Conservation (phyloP, 2,329 filamentous ascomycete genomes). For the Cordyceps pruinosa region DNA sequence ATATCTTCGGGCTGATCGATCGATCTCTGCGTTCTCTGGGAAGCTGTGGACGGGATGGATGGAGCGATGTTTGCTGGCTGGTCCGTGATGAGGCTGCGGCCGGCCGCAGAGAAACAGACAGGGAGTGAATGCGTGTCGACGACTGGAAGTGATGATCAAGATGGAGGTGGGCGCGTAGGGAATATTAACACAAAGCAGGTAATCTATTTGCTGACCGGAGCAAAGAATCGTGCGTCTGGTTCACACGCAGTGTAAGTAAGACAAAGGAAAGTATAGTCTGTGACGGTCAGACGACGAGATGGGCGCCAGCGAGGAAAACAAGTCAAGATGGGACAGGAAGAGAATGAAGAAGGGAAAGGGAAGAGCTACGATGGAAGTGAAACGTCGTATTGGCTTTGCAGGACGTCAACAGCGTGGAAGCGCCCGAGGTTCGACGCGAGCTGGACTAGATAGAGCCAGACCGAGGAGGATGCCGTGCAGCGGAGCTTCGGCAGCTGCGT, state of each 20-base stretch:
- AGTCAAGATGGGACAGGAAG: constrained; percentile 6
- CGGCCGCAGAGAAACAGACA: neutral
- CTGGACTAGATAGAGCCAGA: too few species aligned
- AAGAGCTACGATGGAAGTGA: neutral
- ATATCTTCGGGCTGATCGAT: neutral
- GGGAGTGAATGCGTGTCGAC: neutral
- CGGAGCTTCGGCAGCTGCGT: neutral
- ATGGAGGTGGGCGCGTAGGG: neutral
- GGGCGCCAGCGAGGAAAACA: neutral
- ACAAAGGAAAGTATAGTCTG: constrained; percentile 1
- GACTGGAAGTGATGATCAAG: too few species aligned
- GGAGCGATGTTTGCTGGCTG: neutral
- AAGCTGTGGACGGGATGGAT: neutral
- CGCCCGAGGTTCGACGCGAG: neutral
- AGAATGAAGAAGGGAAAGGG: neutral
- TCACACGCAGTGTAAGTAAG: neutral
- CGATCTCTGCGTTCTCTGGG: neutral
- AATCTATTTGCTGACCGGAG: neutral
- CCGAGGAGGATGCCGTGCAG: neutral
- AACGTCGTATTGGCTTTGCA: neutral
- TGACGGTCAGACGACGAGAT: neutral
- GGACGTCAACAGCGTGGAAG: neutral
- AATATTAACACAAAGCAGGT: neutral
- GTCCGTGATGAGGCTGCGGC: neutral
- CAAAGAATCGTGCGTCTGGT: neutral